Conservation (phyloP, 768 basidiomycete genomes). For the Trametes gibbosa region DNA sequence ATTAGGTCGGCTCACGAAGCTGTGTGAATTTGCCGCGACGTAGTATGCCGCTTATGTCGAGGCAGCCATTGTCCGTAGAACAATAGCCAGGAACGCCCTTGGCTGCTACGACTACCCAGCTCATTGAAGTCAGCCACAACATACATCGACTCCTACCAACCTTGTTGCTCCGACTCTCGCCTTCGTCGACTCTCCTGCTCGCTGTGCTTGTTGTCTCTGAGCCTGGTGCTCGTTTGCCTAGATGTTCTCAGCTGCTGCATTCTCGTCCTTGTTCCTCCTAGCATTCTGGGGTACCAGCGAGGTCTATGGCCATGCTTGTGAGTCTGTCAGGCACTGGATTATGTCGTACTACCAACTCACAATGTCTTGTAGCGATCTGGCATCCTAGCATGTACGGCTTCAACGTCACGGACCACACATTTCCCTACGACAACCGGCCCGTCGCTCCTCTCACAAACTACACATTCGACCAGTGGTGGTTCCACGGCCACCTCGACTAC, state of each 20-base stretch:
- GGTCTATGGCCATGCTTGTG: slow-evolving; percentile 7
- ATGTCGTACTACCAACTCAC: neutral
- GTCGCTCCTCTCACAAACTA: slow-evolving; percentile 38
- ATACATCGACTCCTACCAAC: neutral
- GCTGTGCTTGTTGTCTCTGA: neutral
- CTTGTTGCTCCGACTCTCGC: neutral
- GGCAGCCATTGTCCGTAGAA: slow-evolving; percentile 6
- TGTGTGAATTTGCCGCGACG: too few relatives aligned
- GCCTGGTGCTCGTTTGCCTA: slow-evolving; percentile 14
- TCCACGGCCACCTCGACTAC: slow-evolving; percentile 55
- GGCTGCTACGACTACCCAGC: neutral
- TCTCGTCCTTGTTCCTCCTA: neutral
- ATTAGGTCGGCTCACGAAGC: too few relatives aligned
- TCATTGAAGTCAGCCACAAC: neutral
- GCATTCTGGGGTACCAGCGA: neutral
- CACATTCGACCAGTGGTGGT: slow-evolving; percentile 53
- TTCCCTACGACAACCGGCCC: slow-evolving; percentile 63
- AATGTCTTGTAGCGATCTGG: slow-evolving; percentile 39
- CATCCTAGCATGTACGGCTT: slow-evolving; percentile 65
- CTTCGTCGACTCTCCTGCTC: neutral
- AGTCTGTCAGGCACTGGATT: neutral
- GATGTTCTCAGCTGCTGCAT: neutral
- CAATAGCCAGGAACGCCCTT: slow-evolving; percentile 9
- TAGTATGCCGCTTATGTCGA: too few relatives aligned
- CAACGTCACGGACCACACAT: slow-evolving; percentile 57